Evolutionary conservation across 495 filamentous ascomycete species (phyloP), one percentile per base, ranked within the genome.

Genomic region (Pseudevernia furfuracea): DNA sequence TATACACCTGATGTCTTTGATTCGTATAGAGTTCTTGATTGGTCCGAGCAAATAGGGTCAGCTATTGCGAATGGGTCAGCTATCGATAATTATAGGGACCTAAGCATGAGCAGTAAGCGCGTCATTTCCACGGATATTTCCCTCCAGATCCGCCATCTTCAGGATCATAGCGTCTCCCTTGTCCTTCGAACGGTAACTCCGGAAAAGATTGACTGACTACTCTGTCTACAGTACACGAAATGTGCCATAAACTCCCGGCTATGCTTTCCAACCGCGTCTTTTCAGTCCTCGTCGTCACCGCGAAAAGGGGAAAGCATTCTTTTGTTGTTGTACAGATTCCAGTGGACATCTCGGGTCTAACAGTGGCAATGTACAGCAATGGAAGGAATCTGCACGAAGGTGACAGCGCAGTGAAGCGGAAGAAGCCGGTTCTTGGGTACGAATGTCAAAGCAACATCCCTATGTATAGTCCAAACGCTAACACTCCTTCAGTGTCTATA

Each of bases 1-100:
- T 92, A 89, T 72, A 94, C 89, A 39, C 88, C 88, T 43, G 70
- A 71, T 53, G 65, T 73, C 34, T 73, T 63, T 60, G 71, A 73
- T 34, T 62, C 70, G 1, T 61, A 46, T 38, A 61, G 58, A 58
- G 67, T 73, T 15, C 46, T 71, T 2, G 63, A 73, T 46, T 73
- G 68, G 67, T 62, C 63, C 9, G 61, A 60, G 23, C 53, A 70
- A 37, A 60, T 64, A 28, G 37, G 48, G 12, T 23, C 48, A 25
- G 59, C 53, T 9, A 59, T 60, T n/a, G 37, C 32, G 28, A 49
- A 58, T 39, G 63, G 48, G 23, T 39, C 60, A 41, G 56, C 44
- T 46, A 68, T 70, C 53, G 62, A 59, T 17, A 44, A 61, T 43
- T 70, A 70, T 25, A 43, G 39, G 57, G 55, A 69, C 17, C 49